phyloP scores from a whole-genome alignment of 2,329 filamentous ascomycete species.

The Ceratocystiopsis minuta region DNA sequence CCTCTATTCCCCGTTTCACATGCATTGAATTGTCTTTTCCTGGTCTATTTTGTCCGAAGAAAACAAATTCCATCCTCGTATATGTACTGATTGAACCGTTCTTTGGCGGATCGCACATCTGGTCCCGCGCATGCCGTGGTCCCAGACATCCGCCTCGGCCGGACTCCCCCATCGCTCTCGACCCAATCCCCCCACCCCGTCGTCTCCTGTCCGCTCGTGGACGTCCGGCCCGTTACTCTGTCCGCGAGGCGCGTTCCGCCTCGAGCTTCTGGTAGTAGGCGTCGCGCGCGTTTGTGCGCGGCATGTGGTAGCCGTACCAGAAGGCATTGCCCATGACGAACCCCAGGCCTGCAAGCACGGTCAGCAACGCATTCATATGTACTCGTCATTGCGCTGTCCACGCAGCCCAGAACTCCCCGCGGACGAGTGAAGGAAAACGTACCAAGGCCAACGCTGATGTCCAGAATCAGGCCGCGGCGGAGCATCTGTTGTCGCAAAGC shows the following conservation, averaged over 20 bases:
- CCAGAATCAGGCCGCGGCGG: constrained; percentile 38
- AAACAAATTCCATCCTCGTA: too few species aligned
- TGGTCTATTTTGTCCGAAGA: too few species aligned
- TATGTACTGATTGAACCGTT: too few species aligned
- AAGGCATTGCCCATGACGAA: constrained; percentile 35
- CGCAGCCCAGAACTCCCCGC: too few species aligned
- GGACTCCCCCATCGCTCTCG: background rate
- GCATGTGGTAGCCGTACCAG: constrained; percentile 47
- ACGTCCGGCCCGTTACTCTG: background rate
- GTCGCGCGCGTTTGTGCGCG: constrained; percentile 40
- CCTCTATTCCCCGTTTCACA: too few species aligned
- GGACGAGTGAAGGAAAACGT: too few species aligned
- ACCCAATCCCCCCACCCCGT: too few species aligned
- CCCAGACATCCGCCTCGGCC: background rate
- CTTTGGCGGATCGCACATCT: too few species aligned
- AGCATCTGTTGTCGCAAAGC: constrained; percentile 36
- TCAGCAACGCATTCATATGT: too few species aligned
- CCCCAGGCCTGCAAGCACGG: constrained; percentile 20
- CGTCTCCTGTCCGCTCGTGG: too few species aligned
- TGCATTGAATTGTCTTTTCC: too few species aligned
- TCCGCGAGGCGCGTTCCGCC: constrained; percentile 29
- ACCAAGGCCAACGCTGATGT: constrained; percentile 34
- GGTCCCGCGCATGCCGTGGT: background rate
- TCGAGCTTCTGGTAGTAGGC: constrained; percentile 40
- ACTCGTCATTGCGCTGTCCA: too few species aligned